These are phyloP conservation scores for Sarocladium kiliense DNA, from an alignment of 2,329 filamentous ascomycete species.

Conservation along the genomic window DNA sequence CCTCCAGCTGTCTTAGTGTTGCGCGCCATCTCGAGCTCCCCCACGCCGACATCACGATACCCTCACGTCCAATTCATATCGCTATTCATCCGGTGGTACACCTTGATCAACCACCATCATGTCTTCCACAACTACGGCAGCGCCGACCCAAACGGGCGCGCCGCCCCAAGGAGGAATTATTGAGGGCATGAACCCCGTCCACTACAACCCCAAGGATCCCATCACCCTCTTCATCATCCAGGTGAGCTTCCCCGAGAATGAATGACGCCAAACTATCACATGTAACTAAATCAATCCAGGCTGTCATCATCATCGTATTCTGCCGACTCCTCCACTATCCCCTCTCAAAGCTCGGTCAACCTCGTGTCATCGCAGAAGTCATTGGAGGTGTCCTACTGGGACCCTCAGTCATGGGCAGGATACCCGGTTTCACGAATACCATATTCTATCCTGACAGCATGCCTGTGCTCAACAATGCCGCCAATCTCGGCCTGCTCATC, in stretches of 20 bases:
- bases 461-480: constrained; percentile 69
- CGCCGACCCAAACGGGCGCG: constrained; percentile 25
- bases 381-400: constrained; percentile 81
- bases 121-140: constrained; percentile 19
- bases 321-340: constrained; percentile 63
- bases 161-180: constrained; percentile 57
- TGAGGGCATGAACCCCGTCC: constrained; percentile 63
- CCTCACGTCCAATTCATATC: not conserved
- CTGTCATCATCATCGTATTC: constrained; percentile 41
- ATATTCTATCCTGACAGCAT: constrained; percentile 77
- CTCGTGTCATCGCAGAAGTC: constrained; percentile 79
- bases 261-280: not conserved
- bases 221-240: constrained; percentile 75
- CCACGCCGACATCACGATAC: not conserved
- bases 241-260: constrained; percentile 25
- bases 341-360: constrained; percentile 70
- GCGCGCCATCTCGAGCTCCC: no score
- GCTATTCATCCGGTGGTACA: no score
- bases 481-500: constrained; percentile 77
- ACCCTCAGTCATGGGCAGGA: constrained; percentile 81
- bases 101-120: no score
- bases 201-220: constrained; percentile 66
- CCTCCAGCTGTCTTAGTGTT: no score
- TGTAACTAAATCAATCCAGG: constrained; percentile 17
- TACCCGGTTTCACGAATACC: constrained; percentile 68